Percentiles rank a stretch among this genome's conserved stretches.
These are phyloP conservation scores for Pedinophyceae sp. DNA, from an alignment of 139 green algal genomes.

Conservation along the genomic window DNA sequence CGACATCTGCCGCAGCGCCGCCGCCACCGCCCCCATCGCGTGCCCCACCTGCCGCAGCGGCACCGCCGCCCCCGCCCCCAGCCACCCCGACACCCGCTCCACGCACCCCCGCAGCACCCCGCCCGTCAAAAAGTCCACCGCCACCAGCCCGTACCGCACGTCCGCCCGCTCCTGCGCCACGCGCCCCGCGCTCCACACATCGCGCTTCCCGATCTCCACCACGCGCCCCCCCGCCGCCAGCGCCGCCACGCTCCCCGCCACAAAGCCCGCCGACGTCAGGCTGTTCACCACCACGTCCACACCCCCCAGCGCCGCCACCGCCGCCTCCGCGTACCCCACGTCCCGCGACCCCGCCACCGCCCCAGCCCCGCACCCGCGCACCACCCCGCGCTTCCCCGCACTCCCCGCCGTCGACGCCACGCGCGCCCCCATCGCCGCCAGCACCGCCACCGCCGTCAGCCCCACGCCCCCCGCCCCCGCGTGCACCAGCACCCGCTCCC, in stretches of 20 bases:
- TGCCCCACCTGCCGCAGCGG: conserved; percentile 5
- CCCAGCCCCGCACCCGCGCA: conserved; percentile 28
- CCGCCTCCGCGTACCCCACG: conserved; percentile 34
- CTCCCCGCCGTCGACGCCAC: conserved; percentile 50
- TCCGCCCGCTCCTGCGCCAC: conserved; percentile 4
- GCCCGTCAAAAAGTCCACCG: conserved; percentile 6
- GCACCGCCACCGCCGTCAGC: conserved; percentile 46
- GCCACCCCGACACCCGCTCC: not conserved
- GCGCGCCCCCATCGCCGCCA: conserved; percentile 12
- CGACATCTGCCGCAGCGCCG: conserved; percentile 8
- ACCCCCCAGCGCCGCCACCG: conserved; percentile 4
- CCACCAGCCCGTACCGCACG: conserved; percentile 3
- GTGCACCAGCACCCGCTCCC: conserved; percentile 35
- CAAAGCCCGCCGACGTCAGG: conserved; percentile 6
- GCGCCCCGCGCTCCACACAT: conserved; percentile 1
- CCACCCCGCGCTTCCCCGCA: conserved; percentile 41
- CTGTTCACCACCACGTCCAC: not conserved
- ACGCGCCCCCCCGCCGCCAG: conserved; percentile 2
- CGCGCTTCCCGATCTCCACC: conserved; percentile 8
- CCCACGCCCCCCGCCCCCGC: conserved; percentile 44
- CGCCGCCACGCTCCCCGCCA: conserved; percentile 1
- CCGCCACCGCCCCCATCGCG: conserved; percentile 3
- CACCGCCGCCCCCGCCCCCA: not conserved
- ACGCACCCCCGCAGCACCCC: not conserved
- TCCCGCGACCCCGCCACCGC: conserved; percentile 46